Conservation (phyloP, 495 filamentous ascomycete genomes). For the Xylaria flabelliformis region DNA sequence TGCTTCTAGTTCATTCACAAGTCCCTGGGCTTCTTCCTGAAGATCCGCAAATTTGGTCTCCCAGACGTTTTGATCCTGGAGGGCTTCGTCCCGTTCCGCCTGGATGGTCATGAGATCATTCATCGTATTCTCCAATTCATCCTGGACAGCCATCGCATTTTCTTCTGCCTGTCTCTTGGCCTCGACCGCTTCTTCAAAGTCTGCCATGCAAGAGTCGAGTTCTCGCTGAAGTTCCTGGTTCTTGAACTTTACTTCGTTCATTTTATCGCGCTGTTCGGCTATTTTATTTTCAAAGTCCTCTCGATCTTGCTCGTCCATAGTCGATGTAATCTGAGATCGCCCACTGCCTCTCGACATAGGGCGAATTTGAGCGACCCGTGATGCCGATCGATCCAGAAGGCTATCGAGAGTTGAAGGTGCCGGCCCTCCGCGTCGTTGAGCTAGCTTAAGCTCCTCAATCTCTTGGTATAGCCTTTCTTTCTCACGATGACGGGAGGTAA, state of each 20-base stretch:
- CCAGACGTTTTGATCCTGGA: slow-evolving; percentile 77
- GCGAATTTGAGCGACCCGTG: slow-evolving; percentile 69
- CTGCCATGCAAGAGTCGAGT: slow-evolving; percentile 69
- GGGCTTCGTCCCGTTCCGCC: slow-evolving; percentile 83
- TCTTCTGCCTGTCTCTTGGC: slow-evolving; percentile 64
- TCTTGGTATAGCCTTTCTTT: slow-evolving; percentile 95
- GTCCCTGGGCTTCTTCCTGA: slow-evolving; percentile 78
- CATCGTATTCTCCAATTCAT: slow-evolving; percentile 75
- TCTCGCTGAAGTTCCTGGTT: slow-evolving; percentile 81
- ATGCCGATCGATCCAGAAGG: slow-evolving; percentile 90
- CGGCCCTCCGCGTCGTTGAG: slow-evolving; percentile 68
- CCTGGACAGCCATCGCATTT: slow-evolving; percentile 68
- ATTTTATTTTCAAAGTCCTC: slow-evolving; percentile 86
- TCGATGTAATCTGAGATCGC: slow-evolving; percentile 63
- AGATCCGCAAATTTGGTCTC: slow-evolving; percentile 82
- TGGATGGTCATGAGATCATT: slow-evolving; percentile 84
- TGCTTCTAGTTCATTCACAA: slow-evolving; percentile 81
- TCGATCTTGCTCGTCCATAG: slow-evolving; percentile 78
- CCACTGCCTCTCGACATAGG: slow-evolving; percentile 76
- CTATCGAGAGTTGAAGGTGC: slow-evolving; percentile 79
- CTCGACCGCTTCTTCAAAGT: slow-evolving; percentile 68
- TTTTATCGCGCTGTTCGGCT: slow-evolving; percentile 82
- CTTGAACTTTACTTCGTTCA: slow-evolving; percentile 81
- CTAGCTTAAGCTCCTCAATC: slow-evolving; percentile 94
- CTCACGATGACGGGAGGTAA: slow-evolving; percentile 93